phyloP scores from a whole-genome alignment of 345 rosid genomes.

The Brassica nigra region DNA sequence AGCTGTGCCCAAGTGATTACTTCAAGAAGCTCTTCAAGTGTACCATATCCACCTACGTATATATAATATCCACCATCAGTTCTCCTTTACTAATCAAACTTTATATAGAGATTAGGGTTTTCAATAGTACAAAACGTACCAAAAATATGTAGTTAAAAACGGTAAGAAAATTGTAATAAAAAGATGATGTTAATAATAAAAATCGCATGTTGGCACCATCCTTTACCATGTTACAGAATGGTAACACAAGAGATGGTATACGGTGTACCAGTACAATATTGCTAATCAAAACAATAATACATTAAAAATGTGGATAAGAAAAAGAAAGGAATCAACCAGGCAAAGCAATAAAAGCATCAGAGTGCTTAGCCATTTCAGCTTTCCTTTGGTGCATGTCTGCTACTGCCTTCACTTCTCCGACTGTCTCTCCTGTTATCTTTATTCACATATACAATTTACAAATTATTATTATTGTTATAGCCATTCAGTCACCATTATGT shows the following conservation, averaged over 20 bases:
- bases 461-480: conserved; percentile 8
- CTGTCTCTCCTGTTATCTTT: conserved; percentile 77
- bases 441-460: conserved; percentile 6
- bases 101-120: not conserved
- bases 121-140: not conserved
- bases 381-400: conserved; percentile 85
- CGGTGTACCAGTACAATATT: too few relatives aligned
- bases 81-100: not conserved
- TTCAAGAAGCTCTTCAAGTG: conserved; percentile 82
- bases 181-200: not conserved
- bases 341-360: conserved; percentile 81
- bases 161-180: too few relatives aligned
- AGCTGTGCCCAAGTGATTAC: conserved; percentile 88
- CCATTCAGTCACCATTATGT: conserved; percentile 15
- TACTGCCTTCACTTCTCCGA: conserved; percentile 81
- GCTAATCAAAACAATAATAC: too few relatives aligned
- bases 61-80: conserved; percentile 1
- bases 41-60: conserved; percentile 72
- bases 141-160: not conserved
- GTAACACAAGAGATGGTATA: too few relatives aligned
- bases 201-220: not conserved
- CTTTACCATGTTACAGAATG: too few relatives aligned
- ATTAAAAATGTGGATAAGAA: conserved; percentile 14
- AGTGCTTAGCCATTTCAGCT: conserved; percentile 78
- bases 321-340: conserved; percentile 54